A percentile compares a stretch with the other conserved stretches of the same genome.
phyloP scores from a whole-genome alignment of 306 rosid genomes.

The Oxytropis ochrocephala region DNA sequence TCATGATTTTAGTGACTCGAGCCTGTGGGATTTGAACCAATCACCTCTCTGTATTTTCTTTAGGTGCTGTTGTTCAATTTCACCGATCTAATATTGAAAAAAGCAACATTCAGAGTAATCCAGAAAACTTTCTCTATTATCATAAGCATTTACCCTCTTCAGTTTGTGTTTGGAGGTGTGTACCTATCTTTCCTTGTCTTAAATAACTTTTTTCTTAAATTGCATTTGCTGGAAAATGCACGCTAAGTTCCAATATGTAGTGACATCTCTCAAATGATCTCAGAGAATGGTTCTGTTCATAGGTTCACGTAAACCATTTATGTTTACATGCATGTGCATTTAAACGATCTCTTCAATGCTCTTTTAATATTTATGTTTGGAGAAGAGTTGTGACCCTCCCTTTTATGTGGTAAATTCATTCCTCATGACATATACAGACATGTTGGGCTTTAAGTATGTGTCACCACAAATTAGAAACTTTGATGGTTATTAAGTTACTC shows the following conservation, averaged over 20 bases:
- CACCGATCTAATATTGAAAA: conserved; percentile 23
- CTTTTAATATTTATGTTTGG: neutral
- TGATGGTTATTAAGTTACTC: neutral
- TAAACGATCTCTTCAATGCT: neutral
- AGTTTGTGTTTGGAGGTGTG: conserved; percentile 56
- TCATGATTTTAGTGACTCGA: neutral
- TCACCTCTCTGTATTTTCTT: neutral
- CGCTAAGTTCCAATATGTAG: neutral
- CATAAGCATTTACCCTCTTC: conserved; percentile 36
- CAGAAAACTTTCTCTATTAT: conserved; percentile 10
- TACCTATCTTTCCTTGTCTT: conserved; percentile 25
- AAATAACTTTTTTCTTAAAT: no score
- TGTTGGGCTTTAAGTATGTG: neutral
- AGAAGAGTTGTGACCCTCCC: neutral
- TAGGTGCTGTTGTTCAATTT: conserved; percentile 30
- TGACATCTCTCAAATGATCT: neutral
- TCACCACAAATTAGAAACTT: neutral
- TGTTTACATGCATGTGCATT: neutral
- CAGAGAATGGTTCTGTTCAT: neutral
- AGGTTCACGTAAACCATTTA: neutral
- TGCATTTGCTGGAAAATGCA: neutral
- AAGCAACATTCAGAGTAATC: conserved; percentile 11
- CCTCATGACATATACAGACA: neutral
- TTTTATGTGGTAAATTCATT: neutral
- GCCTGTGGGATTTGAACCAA: neutral